Evolutionary conservation across 345 rosid species (phyloP).

Genomic region (Pistacia vera): DNA sequence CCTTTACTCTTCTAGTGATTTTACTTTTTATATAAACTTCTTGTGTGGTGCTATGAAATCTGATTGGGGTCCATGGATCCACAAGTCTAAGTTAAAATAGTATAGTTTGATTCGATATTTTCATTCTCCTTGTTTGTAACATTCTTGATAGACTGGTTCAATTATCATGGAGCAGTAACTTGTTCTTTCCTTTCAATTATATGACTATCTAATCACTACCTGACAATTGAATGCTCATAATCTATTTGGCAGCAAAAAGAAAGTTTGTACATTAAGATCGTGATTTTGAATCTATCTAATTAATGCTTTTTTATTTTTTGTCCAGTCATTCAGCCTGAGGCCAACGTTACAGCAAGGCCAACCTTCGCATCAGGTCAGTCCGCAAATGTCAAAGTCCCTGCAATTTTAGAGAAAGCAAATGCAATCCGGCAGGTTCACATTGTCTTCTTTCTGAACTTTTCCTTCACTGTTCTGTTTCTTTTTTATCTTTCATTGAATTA

Average conservation of each 20-base stretch:
- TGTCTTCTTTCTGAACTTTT: background rate
- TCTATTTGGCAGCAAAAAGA: background rate
- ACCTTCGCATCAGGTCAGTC: conserved; percentile 36
- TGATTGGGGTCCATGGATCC: background rate
- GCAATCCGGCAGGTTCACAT: conserved; percentile 87
- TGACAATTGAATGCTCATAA: too few relatives aligned
- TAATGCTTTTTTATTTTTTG: background rate
- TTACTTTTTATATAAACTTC: background rate
- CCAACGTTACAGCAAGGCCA: conserved; percentile 52
- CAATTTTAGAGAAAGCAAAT: conserved; percentile 88
- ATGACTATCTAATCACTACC: background rate
- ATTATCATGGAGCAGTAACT: background rate
- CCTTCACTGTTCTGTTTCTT: background rate
- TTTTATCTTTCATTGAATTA: conserved; percentile 11
- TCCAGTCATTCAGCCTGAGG: conserved; percentile 76
- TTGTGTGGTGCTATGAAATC: background rate
- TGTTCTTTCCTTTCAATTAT: background rate
- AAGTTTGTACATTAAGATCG: background rate
- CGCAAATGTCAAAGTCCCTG: conserved; percentile 64
- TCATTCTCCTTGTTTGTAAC: background rate
- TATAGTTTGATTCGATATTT: background rate
- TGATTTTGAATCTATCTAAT: conserved; percentile 5
- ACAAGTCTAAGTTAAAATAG: background rate
- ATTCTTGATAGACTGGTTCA: background rate
- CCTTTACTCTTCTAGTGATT: background rate